Evolutionary conservation across 768 basidiomycete species (phyloP).

Genomic region (Cytidiella melzeri): DNA sequence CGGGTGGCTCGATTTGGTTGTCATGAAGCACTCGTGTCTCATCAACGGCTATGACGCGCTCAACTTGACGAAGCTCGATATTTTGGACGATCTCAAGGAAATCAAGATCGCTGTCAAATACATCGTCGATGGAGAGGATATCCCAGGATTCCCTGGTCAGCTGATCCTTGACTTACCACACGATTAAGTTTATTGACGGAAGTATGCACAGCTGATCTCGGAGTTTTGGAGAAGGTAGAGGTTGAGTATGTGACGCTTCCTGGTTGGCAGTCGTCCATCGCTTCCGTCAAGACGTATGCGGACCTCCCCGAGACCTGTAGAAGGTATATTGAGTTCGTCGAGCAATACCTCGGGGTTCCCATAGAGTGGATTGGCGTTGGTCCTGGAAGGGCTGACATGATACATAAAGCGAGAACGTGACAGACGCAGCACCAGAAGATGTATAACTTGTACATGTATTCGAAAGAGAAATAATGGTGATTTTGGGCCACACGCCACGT

Average conservation of each 20-base stretch:
- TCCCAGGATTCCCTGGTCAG: slow-evolving; percentile 84
- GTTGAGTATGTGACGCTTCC: slow-evolving; percentile 87
- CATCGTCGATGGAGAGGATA: slow-evolving; percentile 64
- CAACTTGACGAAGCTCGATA: slow-evolving; percentile 95
- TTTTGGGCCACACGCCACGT: no score
- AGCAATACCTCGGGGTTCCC: slow-evolving; percentile 61
- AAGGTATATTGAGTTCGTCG: slow-evolving; percentile 84
- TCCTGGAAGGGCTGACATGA: slow-evolving; percentile 78
- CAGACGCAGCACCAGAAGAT: no score
- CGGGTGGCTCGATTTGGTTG: slow-evolving; percentile 97
- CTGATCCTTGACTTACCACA: not conserved
- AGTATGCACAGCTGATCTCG: slow-evolving; percentile 65
- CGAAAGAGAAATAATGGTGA: no score
- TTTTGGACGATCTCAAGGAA: slow-evolving; percentile 78
- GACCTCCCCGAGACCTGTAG: slow-evolving; percentile 80
- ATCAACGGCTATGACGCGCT: slow-evolving; percentile 95
- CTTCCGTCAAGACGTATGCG: slow-evolving; percentile 52
- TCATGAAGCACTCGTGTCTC: slow-evolving; percentile 83
- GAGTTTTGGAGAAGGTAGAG: slow-evolving; percentile 67
- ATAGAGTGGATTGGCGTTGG: slow-evolving; percentile 94
- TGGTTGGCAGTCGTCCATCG: slow-evolving; percentile 86
- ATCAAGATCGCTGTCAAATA: slow-evolving; percentile 89
- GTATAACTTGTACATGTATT: no score
- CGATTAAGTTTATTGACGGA: not conserved
- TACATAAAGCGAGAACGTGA: no score